Evolutionary conservation across 2,329 filamentous ascomycete genomes (phyloP).

Genomic region (Botryotinia narcissicola): DNA sequence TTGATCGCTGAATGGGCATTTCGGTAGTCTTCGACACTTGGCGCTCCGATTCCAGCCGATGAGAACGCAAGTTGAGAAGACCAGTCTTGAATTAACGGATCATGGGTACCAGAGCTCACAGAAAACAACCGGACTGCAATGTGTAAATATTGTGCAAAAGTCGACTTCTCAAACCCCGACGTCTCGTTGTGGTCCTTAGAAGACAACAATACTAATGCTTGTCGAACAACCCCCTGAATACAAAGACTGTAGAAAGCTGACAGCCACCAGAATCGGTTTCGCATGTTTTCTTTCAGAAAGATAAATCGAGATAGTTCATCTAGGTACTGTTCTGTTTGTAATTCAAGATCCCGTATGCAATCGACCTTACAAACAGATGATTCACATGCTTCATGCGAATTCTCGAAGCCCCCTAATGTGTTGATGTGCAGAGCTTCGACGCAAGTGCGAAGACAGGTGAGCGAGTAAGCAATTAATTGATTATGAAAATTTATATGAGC

Average conservation of each 20-base stretch:
- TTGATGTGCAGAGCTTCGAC: slow-evolving; percentile 24
- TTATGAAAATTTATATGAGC: slow-evolving; percentile 21
- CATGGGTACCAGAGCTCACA: slow-evolving; percentile 23
- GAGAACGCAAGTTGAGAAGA: neutral
- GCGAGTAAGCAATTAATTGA: slow-evolving; percentile 28
- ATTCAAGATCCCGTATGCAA: slow-evolving; percentile 14
- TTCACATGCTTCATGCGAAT: slow-evolving; percentile 10
- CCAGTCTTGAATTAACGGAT: slow-evolving; percentile 16
- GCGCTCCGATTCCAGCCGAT: neutral
- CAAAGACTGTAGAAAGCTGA: slow-evolving; percentile 28
- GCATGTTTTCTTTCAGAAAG: slow-evolving; percentile 27
- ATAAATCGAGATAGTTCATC: slow-evolving; percentile 25
- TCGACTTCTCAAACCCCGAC: neutral
- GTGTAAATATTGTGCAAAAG: slow-evolving; percentile 20
- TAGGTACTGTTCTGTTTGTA: slow-evolving; percentile 21
- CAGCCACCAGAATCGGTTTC: slow-evolving; percentile 24
- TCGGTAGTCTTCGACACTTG: slow-evolving; percentile 8
- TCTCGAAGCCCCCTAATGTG: neutral
- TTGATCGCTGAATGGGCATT: slow-evolving; percentile 5
- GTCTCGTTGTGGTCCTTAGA: neutral
- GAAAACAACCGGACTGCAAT: slow-evolving; percentile 22
- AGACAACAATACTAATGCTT: slow-evolving; percentile 8
- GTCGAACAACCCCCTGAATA: slow-evolving; percentile 25
- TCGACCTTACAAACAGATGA: slow-evolving; percentile 24
- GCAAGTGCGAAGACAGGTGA: slow-evolving; percentile 27